Conservation (phyloP, 1,284 basidiomycete species). For the Ceratobasidium sp. region DNA sequence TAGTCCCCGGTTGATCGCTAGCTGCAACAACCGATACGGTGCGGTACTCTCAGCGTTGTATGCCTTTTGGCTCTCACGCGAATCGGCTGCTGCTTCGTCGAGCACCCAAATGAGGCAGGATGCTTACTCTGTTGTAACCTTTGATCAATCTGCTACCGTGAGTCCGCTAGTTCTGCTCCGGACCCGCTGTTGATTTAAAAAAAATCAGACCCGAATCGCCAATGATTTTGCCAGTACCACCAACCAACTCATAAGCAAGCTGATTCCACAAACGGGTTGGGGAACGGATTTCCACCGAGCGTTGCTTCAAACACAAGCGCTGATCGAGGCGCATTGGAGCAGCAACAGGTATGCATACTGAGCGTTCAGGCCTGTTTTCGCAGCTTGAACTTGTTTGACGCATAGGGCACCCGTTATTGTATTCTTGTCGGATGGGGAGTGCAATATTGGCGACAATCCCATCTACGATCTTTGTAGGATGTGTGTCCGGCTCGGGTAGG, state of each 20-base stretch:
- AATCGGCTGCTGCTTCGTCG: constrained; percentile 52
- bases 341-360: constrained; percentile 60
- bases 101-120: constrained; percentile 28
- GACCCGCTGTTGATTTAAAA: too few relatives aligned
- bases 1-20: constrained; percentile 56
- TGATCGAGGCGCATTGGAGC: constrained; percentile 65
- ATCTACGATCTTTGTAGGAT: constrained; percentile 62
- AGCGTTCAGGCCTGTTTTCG: background rate
- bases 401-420: constrained; percentile 66
- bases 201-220: constrained; percentile 30
- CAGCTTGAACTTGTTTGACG: background rate
- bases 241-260: constrained; percentile 58
- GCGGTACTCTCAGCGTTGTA: constrained; percentile 66
- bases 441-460: constrained; percentile 57
- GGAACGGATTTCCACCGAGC: constrained; percentile 65
- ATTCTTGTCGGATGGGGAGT: constrained; percentile 70
- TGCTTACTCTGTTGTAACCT: constrained; percentile 68
- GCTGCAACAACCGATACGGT: constrained; percentile 64
- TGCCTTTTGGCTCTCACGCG: constrained; percentile 66
- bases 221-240: constrained; percentile 66
- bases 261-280: constrained; percentile 56
- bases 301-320: constrained; percentile 54
- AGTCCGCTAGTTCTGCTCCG: too few relatives aligned
- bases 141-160: constrained; percentile 54
- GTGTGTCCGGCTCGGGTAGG: constrained; percentile 63